Conservation (phyloP, 2,329 filamentous ascomycete species). For the Fusarium concolor region DNA sequence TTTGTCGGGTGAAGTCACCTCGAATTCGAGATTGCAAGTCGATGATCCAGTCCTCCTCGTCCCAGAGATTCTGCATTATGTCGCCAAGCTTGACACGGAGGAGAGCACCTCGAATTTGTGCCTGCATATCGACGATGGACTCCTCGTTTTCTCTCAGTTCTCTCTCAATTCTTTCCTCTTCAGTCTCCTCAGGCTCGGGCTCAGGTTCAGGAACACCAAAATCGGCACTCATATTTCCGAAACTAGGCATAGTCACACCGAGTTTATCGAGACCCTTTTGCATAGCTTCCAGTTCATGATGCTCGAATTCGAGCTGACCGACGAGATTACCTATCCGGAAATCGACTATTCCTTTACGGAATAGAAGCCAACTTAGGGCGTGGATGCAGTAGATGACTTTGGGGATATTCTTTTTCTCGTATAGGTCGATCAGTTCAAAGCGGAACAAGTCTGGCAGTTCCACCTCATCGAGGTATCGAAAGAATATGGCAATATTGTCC, state of each 20-base stretch:
- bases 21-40: slow-evolving; percentile 89
- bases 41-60: slow-evolving; percentile 79
- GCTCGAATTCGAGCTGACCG: slow-evolving; percentile 95
- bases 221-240: slow-evolving; percentile 95
- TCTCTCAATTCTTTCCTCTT: slow-evolving; percentile 87
- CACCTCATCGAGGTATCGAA: slow-evolving; percentile 90
- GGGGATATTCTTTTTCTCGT: slow-evolving; percentile 99
- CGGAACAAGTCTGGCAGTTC: slow-evolving; percentile 95
- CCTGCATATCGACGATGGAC: slow-evolving; percentile 82
- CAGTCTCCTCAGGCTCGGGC: slow-evolving; percentile 85
- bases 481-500: slow-evolving; percentile 97
- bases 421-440: slow-evolving; percentile 96
- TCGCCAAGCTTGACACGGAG: slow-evolving; percentile 80
- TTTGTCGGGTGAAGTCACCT: slow-evolving; percentile 87
- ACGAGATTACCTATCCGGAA: slow-evolving; percentile 98
- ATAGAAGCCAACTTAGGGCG: slow-evolving; percentile 96
- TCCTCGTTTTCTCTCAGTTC: slow-evolving; percentile 82
- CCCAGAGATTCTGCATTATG: slow-evolving; percentile 91
- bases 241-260: slow-evolving; percentile 95
- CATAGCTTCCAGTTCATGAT: slow-evolving; percentile 96
- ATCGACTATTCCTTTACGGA: slow-evolving; percentile 91
- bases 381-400: slow-evolving; percentile 99
- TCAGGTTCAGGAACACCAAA: slow-evolving; percentile 84
- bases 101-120: slow-evolving; percentile 85
- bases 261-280: slow-evolving; percentile 97